Evolutionary conservation across 2,329 filamentous ascomycete species (phyloP).

Genomic region (Pseudovirgaria hyperparasitica): DNA sequence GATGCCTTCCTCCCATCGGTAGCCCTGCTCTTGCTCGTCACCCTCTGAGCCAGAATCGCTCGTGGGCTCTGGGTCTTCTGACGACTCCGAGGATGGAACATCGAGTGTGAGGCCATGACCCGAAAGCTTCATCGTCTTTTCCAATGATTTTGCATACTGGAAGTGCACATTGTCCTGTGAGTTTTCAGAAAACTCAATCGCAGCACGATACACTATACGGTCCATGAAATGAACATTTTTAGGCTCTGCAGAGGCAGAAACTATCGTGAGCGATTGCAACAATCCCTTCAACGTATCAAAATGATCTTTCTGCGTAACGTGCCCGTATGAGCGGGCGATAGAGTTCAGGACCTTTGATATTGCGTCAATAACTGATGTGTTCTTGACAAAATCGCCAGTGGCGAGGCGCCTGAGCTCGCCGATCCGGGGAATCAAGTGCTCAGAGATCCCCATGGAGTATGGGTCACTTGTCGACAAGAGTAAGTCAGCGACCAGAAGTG

Average conservation of each 20-base stretch:
- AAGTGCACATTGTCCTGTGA: constrained; percentile 15
- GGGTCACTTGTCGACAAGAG: no score
- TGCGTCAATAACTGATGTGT: constrained; percentile 11
- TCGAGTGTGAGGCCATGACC: constrained; percentile 15
- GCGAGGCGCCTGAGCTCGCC: no score
- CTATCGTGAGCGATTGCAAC: constrained; percentile 14
- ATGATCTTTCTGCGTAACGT: constrained; percentile 19
- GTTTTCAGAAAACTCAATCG: constrained; percentile 22
- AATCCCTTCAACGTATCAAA: constrained; percentile 20
- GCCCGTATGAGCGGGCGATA: constrained; percentile 21
- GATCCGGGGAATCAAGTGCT: no score
- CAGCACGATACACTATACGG: constrained; percentile 22
- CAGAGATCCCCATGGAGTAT: no score
- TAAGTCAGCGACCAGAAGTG: no score
- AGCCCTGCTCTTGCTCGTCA: constrained; percentile 11
- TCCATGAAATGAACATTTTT: constrained; percentile 23
- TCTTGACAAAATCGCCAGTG: constrained; percentile 16
- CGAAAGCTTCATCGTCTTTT: constrained; percentile 19
- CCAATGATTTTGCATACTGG: constrained; percentile 16
- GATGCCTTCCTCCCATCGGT: constrained; percentile 32
- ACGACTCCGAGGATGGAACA: constrained; percentile 7
- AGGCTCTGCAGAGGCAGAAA: constrained; percentile 11
- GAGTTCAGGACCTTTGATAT: constrained; percentile 19
- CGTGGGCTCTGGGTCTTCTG: constrained; percentile 11
- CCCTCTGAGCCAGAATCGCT: constrained; percentile 13